A percentile compares a stretch with the other conserved stretches of the same genome.
Evolutionary conservation across 2,329 filamentous ascomycete species (phyloP).

Genomic region (Arthrinium puccinioides): DNA sequence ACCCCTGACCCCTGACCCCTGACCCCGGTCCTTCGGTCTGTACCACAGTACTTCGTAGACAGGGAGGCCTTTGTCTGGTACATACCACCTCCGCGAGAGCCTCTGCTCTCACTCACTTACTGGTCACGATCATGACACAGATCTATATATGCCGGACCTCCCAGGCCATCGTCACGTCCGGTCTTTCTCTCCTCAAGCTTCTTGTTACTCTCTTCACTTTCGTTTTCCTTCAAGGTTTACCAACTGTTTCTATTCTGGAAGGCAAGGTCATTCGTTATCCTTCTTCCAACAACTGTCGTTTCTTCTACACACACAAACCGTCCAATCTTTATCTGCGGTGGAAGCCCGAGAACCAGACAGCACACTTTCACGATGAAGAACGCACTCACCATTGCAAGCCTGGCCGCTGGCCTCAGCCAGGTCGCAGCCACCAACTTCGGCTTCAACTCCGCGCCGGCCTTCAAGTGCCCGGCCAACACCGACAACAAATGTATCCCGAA

Average conservation of each 20-base stretch:
- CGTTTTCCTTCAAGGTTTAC: constrained; percentile 18
- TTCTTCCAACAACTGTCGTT: constrained; percentile 29
- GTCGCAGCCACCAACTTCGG: constrained; percentile 33
- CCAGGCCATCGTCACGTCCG: constrained; percentile 5
- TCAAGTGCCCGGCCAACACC: constrained; percentile 3
- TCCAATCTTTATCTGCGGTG: constrained; percentile 5
- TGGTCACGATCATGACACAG: too few species aligned
- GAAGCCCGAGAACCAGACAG: constrained; percentile 3
- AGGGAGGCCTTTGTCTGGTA: background rate
- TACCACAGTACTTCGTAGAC: too few species aligned
- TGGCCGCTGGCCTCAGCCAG: constrained; percentile 43
- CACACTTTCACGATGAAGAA: constrained; percentile 41
- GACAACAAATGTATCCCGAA: constrained; percentile 4
- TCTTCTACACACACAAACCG: constrained; percentile 14
- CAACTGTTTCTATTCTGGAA: constrained; percentile 24
- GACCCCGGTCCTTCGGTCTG: too few species aligned
- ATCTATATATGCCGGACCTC: constrained; percentile 20
- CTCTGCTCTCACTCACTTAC: too few species aligned
- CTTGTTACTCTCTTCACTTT: constrained; percentile 17
- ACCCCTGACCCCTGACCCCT: too few species aligned
- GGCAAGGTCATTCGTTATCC: constrained; percentile 52
- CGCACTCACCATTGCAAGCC: constrained; percentile 37
- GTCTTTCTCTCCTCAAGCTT: constrained; percentile 13
- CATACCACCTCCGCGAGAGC: too few species aligned
- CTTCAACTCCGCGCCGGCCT: constrained; percentile 22